Evolutionary conservation across 495 filamentous ascomycete species (phyloP), one percentile per base, ranked within the genome.

Genomic region (Penicillium taxi): DNA sequence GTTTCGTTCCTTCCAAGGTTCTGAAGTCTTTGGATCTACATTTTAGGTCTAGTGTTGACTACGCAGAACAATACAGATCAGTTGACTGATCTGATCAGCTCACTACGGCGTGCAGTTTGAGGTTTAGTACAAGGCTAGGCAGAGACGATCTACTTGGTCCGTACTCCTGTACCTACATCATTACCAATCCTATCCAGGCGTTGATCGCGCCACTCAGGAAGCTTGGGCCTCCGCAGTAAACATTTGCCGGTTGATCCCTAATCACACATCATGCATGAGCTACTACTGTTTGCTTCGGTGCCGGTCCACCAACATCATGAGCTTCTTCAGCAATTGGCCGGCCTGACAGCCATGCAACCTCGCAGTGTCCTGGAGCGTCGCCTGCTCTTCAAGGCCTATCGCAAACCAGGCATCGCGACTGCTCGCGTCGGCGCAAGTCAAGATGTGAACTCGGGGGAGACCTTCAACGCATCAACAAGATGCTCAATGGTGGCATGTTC

Each of bases 291-390:
- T 56, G 66, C 66, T 61, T 67, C 63, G 54, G 66, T 69, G 31
- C 63, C 64, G 6, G 50, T 44, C 9, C 60, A 66, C 22, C 63
- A 70, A 37, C 66, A 68, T 48, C 56, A 67, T 47, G 78, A 81
- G 58, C 67, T 84, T 28, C 64, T 83, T 32, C 73, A 80, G 36
- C 75, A 84, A 49, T 69, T 86, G 35, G 72, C 79, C 15, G 81
- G 79, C 29, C 55, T 84, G 37, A 74, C 78, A 18, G 76, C 75
- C 42, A 80, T 81, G 75, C 74, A 78, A 41, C 81, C 81, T 16
- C 62, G 68, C 43, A 66, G 64, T 39, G 58, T 73, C 37, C 41
- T 75, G 28, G 73, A 81, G 50, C 74, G 79, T 35, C 75, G 77
- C 47, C 58, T 82, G 45, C 56, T 84, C 41, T 85, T 79, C 68